Evolutionary conservation across 140 eudicot genomes (phyloP).

Genomic region (Cichorium intybus): DNA sequence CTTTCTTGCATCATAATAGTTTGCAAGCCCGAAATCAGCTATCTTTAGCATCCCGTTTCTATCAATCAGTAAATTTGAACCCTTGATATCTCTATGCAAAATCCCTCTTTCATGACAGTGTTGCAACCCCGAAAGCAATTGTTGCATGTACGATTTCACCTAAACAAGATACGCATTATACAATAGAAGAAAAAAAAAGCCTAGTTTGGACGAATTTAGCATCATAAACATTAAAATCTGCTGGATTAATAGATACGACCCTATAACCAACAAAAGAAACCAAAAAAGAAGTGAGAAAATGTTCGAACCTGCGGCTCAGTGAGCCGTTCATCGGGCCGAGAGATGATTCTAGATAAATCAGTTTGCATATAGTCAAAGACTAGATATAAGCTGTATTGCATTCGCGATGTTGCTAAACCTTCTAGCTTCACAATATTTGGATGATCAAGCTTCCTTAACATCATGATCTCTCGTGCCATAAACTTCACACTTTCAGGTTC

Average conservation of each 20-base stretch:
- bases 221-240: too few relatives aligned
- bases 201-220: background rate
- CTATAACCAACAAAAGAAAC: background rate
- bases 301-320: slow-evolving; percentile 56
- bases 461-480: slow-evolving; percentile 70
- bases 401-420: slow-evolving; percentile 67
- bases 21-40: slow-evolving; percentile 69
- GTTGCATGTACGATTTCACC: slow-evolving; percentile 67
- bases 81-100: slow-evolving; percentile 67
- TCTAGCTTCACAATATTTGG: slow-evolving; percentile 64
- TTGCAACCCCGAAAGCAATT: slow-evolving; percentile 60
- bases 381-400: slow-evolving; percentile 57
- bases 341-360: slow-evolving; percentile 49
- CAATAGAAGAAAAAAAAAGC: background rate
- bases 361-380: slow-evolving; percentile 64
- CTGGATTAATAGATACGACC: too few relatives aligned
- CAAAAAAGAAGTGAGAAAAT: background rate
- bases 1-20: slow-evolving; percentile 37
- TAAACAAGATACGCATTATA: slow-evolving; percentile 4
- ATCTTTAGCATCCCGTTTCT: slow-evolving; percentile 56
- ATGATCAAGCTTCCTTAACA: slow-evolving; percentile 57
- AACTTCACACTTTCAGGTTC: slow-evolving; percentile 71
- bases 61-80: slow-evolving; percentile 60
- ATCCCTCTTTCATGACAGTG: slow-evolving; percentile 68
- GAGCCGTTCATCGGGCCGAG: slow-evolving; percentile 48